Conservation (phyloP, 257 asterid species). For the Catharanthus roseus region DNA sequence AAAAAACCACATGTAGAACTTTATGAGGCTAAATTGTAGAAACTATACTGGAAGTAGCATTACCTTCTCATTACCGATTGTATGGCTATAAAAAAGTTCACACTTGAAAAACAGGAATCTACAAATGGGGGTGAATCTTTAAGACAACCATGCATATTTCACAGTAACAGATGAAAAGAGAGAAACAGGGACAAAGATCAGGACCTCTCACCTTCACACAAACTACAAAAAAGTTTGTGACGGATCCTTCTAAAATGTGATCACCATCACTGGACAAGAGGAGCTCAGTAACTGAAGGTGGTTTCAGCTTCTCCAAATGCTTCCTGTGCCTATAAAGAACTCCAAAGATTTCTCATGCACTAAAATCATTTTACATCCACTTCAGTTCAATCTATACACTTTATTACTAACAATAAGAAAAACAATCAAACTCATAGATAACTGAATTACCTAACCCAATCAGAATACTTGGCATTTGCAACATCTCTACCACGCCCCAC, state of each 20-base stretch:
- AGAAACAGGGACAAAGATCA: neutral
- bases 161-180: no score
- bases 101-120: no score
- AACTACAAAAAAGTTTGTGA: slow-evolving; percentile 72
- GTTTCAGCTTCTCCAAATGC: slow-evolving; percentile 76
- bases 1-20: neutral
- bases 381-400: neutral
- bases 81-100: neutral
- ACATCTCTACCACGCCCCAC: slow-evolving; percentile 76
- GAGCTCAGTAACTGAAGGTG: slow-evolving; percentile 77
- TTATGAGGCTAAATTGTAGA: neutral
- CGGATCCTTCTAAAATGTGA: slow-evolving; percentile 77
- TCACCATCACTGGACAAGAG: slow-evolving; percentile 78
- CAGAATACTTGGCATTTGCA: slow-evolving; percentile 81
- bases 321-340: slow-evolving; percentile 61
- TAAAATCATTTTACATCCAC: slow-evolving; percentile 3
- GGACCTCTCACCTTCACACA: slow-evolving; percentile 51
- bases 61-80: neutral
- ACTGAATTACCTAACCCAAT: slow-evolving; percentile 71
- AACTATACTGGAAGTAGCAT: neutral
- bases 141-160: neutral
- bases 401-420: neutral
- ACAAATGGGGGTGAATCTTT: neutral
- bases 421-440: neutral
- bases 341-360: slow-evolving; percentile 22